Conservation (phyloP, 768 basidiomycete species). For the Podaxis carcinomalis region DNA sequence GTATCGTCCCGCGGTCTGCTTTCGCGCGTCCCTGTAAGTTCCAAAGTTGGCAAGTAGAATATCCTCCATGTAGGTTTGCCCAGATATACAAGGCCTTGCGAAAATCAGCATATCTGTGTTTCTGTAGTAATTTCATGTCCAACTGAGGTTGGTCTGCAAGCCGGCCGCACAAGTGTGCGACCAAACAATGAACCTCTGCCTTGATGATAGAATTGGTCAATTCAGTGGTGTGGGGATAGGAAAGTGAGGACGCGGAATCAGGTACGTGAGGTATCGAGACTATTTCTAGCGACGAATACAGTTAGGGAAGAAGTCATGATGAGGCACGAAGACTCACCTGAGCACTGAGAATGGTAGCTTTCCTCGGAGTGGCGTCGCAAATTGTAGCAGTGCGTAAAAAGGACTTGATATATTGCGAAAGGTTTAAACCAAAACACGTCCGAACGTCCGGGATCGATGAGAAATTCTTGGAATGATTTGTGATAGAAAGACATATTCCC, state of each 20-base stretch:
- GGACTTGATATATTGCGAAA: background rate
- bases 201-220: background rate
- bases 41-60: background rate
- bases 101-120: background rate
- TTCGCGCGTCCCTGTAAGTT: background rate
- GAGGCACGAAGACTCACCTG: background rate
- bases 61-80: background rate
- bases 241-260: background rate
- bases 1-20: background rate
- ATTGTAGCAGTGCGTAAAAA: background rate
- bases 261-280: background rate
- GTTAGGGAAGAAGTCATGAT: background rate
- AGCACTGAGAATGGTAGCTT: background rate
- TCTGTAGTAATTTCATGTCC: background rate
- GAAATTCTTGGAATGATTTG: background rate
- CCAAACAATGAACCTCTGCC: background rate
- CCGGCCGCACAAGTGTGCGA: background rate
- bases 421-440: background rate
- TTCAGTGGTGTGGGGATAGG: background rate
- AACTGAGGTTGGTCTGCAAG: background rate
- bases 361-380: background rate
- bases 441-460: background rate
- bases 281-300: background rate
- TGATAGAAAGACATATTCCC: background rate
- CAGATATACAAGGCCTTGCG: background rate